Evolutionary conservation across 83 land plant species (phyloP).

Genomic region (Picea engelmannii): DNA sequence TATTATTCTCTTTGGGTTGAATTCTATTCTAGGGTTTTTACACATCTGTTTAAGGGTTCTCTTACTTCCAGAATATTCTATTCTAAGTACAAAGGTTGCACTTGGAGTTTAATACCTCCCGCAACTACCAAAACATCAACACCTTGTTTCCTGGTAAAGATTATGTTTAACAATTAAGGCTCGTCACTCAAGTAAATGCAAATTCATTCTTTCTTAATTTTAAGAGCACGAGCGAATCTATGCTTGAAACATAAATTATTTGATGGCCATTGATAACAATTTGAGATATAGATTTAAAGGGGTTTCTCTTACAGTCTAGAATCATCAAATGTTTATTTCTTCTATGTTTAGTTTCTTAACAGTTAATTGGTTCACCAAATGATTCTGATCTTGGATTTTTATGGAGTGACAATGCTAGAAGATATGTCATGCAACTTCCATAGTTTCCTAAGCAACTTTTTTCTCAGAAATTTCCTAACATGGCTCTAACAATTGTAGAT

Average conservation of each 20-base stretch:
- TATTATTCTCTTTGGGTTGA: no score
- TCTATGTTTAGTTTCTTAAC: neutral
- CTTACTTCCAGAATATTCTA: no score
- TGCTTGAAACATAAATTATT: neutral
- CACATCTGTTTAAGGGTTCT: no score
- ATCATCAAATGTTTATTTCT: neutral
- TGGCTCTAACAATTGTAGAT: no score
- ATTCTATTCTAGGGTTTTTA: no score
- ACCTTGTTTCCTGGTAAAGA: conserved; percentile 35
- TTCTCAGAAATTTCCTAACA: conserved; percentile 52
- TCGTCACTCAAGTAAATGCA: conserved; percentile 26
- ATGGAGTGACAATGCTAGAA: conserved; percentile 77
- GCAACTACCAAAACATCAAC: no score
- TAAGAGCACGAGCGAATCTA: neutral
- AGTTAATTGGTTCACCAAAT: conserved; percentile 86
- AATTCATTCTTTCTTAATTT: neutral
- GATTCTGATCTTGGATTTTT: conserved; percentile 84
- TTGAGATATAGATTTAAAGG: neutral
- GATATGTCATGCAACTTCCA: conserved; percentile 77
- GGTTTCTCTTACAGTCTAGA: neutral
- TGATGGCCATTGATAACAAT: neutral
- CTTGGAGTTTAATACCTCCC: no score
- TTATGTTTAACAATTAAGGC: conserved; percentile 32
- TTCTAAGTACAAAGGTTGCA: no score
- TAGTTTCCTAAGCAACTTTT: conserved; percentile 62